Base-by-base conservation (phyloP, 805 yeast genomes). In the Candida xyloterini region DNA sequence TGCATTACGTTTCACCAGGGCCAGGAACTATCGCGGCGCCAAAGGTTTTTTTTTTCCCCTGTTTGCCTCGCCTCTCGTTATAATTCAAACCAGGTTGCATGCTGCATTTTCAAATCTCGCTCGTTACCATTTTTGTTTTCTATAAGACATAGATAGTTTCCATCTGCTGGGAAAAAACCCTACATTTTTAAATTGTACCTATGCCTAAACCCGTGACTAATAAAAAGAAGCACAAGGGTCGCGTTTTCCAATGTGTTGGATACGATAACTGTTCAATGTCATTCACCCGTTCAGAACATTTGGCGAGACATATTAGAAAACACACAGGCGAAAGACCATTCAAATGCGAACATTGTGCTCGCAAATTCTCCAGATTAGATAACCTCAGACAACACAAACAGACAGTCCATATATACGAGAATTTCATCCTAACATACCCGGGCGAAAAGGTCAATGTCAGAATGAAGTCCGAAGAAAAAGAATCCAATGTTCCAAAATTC, bases 251-350 rank as follows among this genome's bases (percentile, higher is more conserved):
- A 56, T 89, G 97, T 62, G 68, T 83, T 1, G 96, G 95, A 3
- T 90, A 75, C 57, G 87, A 87, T 15, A 89, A 83, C 50, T 89
- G 97, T 63, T 70, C 68, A 41, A 89, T 90, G 95, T 75, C 90
- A 6, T 89, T 89, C 62, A 85, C 95, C 2, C 71, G 97, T 35
- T 82, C 93, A 7, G 97, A 90, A 59, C 97, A 90, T 63, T 71
- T 89, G 51, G 95, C 96, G 1, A 71, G 97, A 43, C 97, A 89
- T 65, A 83, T 90, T 38, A 68, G 96, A 43, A 90, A 89, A 54
- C 97, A 89, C 60, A 90, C 96, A 0, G 97, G 96, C 30, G 97
- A 89, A 60, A 70, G 95, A 42, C 97, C 97, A 2, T 89, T 88
- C 60, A 79, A 84, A 38, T 89, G 97, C 61, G 83, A 82, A 34